A percentile compares a stretch with the other conserved stretches of the same genome.
These are phyloP conservation scores for Raphidocelis subcapitata DNA, from an alignment of 139 green algal species.

Conservation along the genomic window DNA sequence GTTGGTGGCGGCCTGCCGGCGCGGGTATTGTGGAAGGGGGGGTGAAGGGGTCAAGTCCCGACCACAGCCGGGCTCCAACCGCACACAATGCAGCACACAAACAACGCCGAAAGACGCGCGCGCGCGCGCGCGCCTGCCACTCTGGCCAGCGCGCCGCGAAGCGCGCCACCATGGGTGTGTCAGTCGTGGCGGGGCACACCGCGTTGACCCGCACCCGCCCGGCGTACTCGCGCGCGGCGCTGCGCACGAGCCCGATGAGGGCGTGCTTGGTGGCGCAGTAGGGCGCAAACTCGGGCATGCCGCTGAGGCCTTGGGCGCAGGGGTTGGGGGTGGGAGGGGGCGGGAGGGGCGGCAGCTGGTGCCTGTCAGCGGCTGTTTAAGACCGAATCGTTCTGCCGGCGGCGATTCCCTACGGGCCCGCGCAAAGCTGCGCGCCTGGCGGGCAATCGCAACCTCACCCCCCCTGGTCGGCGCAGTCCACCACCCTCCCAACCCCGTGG, in stretches of 20 bases:
- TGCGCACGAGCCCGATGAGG: conserved; percentile 1
- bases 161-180: conserved; percentile 23
- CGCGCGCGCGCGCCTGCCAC: conserved; percentile 3
- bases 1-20: conserved; percentile 15
- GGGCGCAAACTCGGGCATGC: conserved; percentile 20
- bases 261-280: conserved; percentile 26
- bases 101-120: neutral
- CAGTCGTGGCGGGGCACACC: conserved; percentile 25
- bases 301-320: conserved; percentile 17
- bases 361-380: too few relatives aligned
- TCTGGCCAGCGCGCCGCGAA: conserved; percentile 20
- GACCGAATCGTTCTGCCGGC: too few relatives aligned
- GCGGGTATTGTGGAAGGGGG: too few relatives aligned
- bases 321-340: too few relatives aligned
- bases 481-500: too few relatives aligned
- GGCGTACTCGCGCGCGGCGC: conserved; percentile 10
- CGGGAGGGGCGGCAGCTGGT: too few relatives aligned
- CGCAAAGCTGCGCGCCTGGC: too few relatives aligned
- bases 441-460: too few relatives aligned
- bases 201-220: conserved; percentile 6
- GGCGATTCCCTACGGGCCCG: too few relatives aligned
- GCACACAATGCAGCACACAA: neutral
- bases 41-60: too few relatives aligned
- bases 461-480: too few relatives aligned
- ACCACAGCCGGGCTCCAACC: too few relatives aligned